Conservation (phyloP, 202 grass and related monocot genomes). For the Zoysia matrella region DNA sequence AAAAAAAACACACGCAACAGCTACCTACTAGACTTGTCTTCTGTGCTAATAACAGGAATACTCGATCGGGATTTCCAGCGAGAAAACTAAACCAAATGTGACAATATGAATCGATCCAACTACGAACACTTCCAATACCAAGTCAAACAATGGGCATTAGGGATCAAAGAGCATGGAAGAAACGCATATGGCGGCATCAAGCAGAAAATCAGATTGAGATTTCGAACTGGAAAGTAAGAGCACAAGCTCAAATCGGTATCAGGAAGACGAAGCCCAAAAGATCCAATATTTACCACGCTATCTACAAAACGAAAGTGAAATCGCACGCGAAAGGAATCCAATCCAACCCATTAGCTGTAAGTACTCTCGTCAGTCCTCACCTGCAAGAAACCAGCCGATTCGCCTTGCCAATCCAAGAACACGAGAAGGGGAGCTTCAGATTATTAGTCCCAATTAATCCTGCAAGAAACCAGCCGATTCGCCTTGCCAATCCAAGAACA, state of each 20-base stretch:
- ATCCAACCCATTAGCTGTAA: constrained; percentile 36
- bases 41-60: too few relatives aligned
- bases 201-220: constrained; percentile 32
- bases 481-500: constrained; percentile 17
- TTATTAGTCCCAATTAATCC: constrained; percentile 49
- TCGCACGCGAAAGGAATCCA: constrained; percentile 27
- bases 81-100: constrained; percentile 25
- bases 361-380: constrained; percentile 44
- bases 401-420: constrained; percentile 1
- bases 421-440: constrained; percentile 34
- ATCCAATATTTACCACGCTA: constrained; percentile 42
- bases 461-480: not conserved
- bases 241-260: constrained; percentile 52
- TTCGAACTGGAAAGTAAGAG: constrained; percentile 42
- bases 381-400: not conserved
- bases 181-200: constrained; percentile 4
- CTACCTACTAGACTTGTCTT: not conserved
- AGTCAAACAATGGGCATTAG: constrained; percentile 39
- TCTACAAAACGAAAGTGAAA: constrained; percentile 35
- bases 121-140: constrained; percentile 17
- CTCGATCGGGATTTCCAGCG: not conserved
- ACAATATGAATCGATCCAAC: constrained; percentile 32
- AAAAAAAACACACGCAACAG: constrained; percentile 24
- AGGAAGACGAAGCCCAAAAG: constrained; percentile 29
- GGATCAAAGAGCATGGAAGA: constrained; percentile 40